Evolutionary conservation across 2,329 filamentous ascomycete genomes (phyloP).

Genomic region (Apiospora rasikravindrae): DNA sequence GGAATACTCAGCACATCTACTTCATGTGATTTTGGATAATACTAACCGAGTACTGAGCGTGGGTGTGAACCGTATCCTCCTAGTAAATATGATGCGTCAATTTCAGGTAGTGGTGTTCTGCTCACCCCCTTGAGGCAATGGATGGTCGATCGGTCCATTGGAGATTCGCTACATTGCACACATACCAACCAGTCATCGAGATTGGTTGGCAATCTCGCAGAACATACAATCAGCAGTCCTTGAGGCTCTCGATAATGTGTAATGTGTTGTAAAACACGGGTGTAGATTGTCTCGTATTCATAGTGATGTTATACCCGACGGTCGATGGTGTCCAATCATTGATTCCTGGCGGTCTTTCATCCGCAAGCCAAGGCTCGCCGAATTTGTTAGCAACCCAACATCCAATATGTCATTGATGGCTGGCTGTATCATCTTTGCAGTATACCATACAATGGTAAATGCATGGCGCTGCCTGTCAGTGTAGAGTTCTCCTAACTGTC

Average conservation of each 20-base stretch:
- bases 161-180: background rate
- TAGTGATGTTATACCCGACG: background rate
- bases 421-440: background rate
- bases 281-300: background rate
- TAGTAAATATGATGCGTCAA: background rate
- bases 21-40: background rate
- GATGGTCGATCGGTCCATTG: background rate
- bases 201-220: background rate
- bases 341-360: too few species aligned
- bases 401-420: background rate
- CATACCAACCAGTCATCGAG: background rate
- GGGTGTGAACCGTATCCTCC: background rate
- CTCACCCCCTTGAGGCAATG: background rate
- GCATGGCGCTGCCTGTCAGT: background rate
- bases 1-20: too few species aligned
- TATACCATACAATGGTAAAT: background rate
- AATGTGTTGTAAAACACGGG: too few species aligned
- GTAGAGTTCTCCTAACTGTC: background rate
- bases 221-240: background rate
- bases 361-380: background rate
- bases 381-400: too few species aligned
- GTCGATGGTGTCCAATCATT: background rate
- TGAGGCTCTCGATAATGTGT: background rate
- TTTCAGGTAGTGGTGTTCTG: background rate
- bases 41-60: background rate